Conservation (phyloP, 2,329 filamentous ascomycete genomes). For the Epichloe baconii region DNA sequence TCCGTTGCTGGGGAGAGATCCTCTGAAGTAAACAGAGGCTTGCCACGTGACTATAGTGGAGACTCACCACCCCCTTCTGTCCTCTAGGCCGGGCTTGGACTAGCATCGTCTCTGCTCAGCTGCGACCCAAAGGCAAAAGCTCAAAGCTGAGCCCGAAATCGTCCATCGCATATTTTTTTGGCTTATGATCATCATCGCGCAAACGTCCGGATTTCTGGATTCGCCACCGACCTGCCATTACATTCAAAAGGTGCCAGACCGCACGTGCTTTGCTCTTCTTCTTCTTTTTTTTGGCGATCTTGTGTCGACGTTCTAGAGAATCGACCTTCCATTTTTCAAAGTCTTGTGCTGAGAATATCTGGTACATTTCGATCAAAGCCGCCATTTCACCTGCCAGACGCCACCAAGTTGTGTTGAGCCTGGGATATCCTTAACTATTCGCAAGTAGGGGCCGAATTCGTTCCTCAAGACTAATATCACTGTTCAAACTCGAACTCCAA, state of each 20-base stretch:
- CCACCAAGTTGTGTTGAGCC: background rate
- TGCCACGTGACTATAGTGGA: conserved; percentile 10
- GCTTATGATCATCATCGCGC: background rate
- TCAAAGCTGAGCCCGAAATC: background rate
- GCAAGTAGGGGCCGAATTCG: too few species aligned
- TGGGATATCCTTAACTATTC: background rate
- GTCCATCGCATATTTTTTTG: background rate
- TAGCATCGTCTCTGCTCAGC: background rate
- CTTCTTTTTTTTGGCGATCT: background rate
- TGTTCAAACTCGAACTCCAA: background rate
- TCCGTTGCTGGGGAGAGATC: conserved; percentile 16
- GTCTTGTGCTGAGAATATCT: background rate
- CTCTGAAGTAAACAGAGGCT: conserved; percentile 17
- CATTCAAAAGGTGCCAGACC: background rate
- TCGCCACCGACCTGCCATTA: background rate
- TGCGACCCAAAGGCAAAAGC: background rate
- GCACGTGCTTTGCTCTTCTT: background rate
- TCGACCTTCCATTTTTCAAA: background rate
- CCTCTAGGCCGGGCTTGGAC: background rate
- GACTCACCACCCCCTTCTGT: background rate
- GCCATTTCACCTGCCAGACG: background rate
- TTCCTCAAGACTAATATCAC: too few species aligned
- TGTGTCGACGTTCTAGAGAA: background rate
- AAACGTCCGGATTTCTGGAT: background rate
- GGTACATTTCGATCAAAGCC: background rate